Base-by-base conservation (phyloP, 176 grass and related monocot genomes). In the Cymbopogon citratus region DNA sequence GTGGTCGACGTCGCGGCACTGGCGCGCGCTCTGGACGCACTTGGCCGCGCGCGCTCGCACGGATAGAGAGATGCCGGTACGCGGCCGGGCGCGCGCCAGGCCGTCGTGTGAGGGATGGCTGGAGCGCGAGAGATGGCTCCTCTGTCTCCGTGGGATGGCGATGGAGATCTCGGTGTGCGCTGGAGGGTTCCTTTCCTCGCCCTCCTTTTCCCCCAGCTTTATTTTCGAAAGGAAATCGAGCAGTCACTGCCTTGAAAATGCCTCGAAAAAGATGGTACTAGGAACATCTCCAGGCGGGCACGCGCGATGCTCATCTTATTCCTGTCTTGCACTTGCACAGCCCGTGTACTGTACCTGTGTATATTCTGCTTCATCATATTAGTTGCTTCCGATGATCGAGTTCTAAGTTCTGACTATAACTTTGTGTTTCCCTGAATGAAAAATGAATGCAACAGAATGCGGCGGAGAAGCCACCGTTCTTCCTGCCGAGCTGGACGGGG, bases 401-500 rank as follows among this genome's bases (percentile, higher is more conserved):
- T n/a, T n/a, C n/a, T n/a, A n/a, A n/a, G n/a, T n/a, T 7, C 39
- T 85, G 77, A 79, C 43, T 44, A 3, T 5, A 34, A 12, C 6
- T 34, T 24, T 16, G 2, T 12, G 63, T 29, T 48, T 27, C 2
- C 11, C 23, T 61, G 57, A 21, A 28, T 25, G 23, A 15, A 19
- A 36, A 23, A 24, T 13, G 9, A 18, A 29, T 44, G 65, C 75
- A 34, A 71, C 92, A 94, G 92, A 94, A 94, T 7, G 92, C 92
- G 0, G 89, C 87, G 26, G 92, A 94, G 89, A 94, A 94, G 87
- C 92, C 89, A 0, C 92, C 92, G 0, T 78, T 74, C 70, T 94
- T 94, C 89, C 69, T 94, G 36, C 92, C 87, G 74, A 94, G 89
- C 82, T 94, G 92, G 92, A 88, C 92, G 26, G 87, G 70, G 57